These are phyloP conservation scores for Pythium phragmitis DNA, from an alignment of 352 stramenopile genomes.

Conservation along the genomic window DNA sequence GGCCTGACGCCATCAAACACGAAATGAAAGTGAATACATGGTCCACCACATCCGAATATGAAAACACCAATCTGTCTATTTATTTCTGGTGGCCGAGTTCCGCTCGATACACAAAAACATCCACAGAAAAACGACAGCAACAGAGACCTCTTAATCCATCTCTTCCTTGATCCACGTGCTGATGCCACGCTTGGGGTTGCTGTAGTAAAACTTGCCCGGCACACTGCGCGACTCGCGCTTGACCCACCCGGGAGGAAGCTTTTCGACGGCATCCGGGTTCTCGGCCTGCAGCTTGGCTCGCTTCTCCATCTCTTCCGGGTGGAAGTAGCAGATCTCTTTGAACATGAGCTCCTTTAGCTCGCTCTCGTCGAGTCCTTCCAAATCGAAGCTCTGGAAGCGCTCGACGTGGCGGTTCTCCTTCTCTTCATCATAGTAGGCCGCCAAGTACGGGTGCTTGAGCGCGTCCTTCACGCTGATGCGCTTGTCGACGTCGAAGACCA, in stretches of 20 bases:
- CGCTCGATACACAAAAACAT: constrained; percentile 14
- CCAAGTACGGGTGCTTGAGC: constrained; percentile 96
- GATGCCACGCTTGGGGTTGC: constrained; percentile 86
- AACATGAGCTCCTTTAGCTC: constrained; percentile 91
- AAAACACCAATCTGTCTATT: constrained; percentile 8
- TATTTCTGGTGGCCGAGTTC: neutral
- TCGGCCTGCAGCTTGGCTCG: constrained; percentile 74
- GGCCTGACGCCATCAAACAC: neutral
- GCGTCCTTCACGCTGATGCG: constrained; percentile 96
- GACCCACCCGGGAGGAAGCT: constrained; percentile 80
- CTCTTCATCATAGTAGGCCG: constrained; percentile 83
- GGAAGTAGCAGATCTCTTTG: constrained; percentile 89
- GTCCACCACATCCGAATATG: neutral
- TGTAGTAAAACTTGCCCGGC: constrained; percentile 89
- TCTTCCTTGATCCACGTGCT: constrained; percentile 90
- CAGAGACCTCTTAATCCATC: constrained; percentile 53
- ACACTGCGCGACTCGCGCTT: constrained; percentile 86
- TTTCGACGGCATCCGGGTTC: constrained; percentile 64
- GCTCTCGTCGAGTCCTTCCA: constrained; percentile 78
- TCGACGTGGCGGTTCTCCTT: constrained; percentile 66
- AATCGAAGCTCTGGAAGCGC: constrained; percentile 82
- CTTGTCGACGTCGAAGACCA: constrained; percentile 93
- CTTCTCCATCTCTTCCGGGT: constrained; percentile 89
- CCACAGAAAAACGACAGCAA: constrained; percentile 4
- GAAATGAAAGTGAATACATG: constrained; percentile 15